Percentiles rank a stretch among this genome's conserved stretches.
Conservation (phyloP, 176 grass and related monocot genomes). For the Zea mays region DNA sequence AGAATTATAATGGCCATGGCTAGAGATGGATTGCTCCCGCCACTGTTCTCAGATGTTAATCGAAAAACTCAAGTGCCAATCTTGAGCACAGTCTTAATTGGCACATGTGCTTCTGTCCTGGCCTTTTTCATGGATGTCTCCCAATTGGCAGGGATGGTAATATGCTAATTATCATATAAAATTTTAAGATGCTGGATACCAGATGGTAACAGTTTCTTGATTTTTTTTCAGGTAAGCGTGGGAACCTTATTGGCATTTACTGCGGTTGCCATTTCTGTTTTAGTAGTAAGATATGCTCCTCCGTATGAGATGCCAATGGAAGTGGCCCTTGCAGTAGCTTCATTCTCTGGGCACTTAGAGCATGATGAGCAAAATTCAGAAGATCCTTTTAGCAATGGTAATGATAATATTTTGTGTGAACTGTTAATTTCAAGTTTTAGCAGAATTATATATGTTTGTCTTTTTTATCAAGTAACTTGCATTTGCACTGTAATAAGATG, state of each 20-base stretch:
- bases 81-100: slow-evolving; percentile 73
- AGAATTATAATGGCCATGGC: slow-evolving; percentile 97
- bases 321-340: slow-evolving; percentile 46
- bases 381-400: slow-evolving; percentile 40
- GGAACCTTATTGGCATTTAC: slow-evolving; percentile 89
- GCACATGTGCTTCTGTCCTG: slow-evolving; percentile 59
- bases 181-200: slow-evolving; percentile 15
- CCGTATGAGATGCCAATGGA: slow-evolving; percentile 59
- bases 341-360: slow-evolving; percentile 15
- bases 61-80: slow-evolving; percentile 70
- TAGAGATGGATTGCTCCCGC: slow-evolving; percentile 80
- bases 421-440: neutral
- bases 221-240: slow-evolving; percentile 77
- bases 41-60: slow-evolving; percentile 68
- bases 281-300: slow-evolving; percentile 79
- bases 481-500: slow-evolving; percentile 3
- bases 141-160: slow-evolving; percentile 86
- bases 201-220: slow-evolving; percentile 37
- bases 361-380: slow-evolving; percentile 29
- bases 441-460: neutral
- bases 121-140: slow-evolving; percentile 95
- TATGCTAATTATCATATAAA: slow-evolving; percentile 27
- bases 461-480: neutral
- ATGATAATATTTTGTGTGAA: neutral
- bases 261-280: slow-evolving; percentile 69